Percentiles rank a stretch among this genome's conserved stretches.
Evolutionary conservation across 2,329 filamentous ascomycete species (phyloP).

Genomic region (Scytalidium lignicola): DNA sequence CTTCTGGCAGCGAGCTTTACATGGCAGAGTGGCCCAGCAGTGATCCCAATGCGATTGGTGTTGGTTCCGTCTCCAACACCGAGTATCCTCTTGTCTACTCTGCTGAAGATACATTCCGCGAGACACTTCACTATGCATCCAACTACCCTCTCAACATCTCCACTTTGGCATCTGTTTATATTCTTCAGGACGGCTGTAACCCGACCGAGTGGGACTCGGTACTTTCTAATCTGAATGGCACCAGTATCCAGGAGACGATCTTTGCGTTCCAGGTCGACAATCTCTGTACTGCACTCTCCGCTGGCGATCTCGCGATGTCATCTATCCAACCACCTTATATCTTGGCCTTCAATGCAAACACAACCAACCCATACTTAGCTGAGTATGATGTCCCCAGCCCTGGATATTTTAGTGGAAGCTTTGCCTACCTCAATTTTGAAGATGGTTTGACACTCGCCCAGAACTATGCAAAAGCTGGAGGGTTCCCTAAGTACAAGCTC

Average conservation of each 20-base stretch:
- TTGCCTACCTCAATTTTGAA: slow-evolving; percentile 7
- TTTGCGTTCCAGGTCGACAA: slow-evolving; percentile 10
- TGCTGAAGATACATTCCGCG: slow-evolving; percentile 7
- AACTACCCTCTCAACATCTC: slow-evolving; percentile 12
- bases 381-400: slow-evolving; percentile 12
- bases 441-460: slow-evolving; percentile 7
- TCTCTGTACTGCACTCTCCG: background rate
- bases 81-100: slow-evolving; percentile 15
- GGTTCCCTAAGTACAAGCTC: slow-evolving; percentile 9
- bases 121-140: slow-evolving; percentile 13
- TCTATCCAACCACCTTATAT: slow-evolving; percentile 6
- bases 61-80: slow-evolving; percentile 13
- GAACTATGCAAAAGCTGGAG: slow-evolving; percentile 10
- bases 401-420: slow-evolving; percentile 9
- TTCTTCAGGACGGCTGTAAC: slow-evolving; percentile 9
- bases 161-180: slow-evolving; percentile 5
- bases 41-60: slow-evolving; percentile 11
- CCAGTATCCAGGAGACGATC: slow-evolving; percentile 11
- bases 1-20: slow-evolving; percentile 8
- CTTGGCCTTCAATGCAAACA: slow-evolving; percentile 10
- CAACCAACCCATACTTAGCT: slow-evolving; percentile 9
- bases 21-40: slow-evolving; percentile 8
- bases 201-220: slow-evolving; percentile 7
- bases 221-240: slow-evolving; percentile 3
- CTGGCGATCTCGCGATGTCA: slow-evolving; percentile 1